These are phyloP conservation scores for Lactuca saligna DNA, from an alignment of 129 eudicot species.

Conservation along the genomic window DNA sequence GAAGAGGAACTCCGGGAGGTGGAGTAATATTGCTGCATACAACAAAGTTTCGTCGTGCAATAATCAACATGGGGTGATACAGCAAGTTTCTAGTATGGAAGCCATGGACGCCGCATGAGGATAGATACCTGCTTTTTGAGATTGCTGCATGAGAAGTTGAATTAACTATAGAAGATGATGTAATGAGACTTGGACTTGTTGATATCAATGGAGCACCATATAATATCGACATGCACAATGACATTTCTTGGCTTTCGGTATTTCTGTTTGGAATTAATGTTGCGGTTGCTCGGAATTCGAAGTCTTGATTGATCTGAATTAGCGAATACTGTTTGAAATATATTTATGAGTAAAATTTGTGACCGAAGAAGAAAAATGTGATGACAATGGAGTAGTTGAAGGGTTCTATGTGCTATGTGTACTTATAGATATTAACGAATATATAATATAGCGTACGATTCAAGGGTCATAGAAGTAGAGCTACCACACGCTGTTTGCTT, in stretches of 20 bases:
- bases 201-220: conserved; percentile 1
- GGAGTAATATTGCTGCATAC: conserved; percentile 32
- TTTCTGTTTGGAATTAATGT: background rate
- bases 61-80: conserved; percentile 17
- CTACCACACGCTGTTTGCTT: conserved; percentile 15
- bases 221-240: conserved; percentile 20
- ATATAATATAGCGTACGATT: conserved; percentile 6
- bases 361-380: background rate
- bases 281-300: background rate
- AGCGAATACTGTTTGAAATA: background rate
- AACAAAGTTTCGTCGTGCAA: conserved; percentile 8
- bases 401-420: background rate
- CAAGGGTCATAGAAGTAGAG: conserved; percentile 18
- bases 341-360: background rate
- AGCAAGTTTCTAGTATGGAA: conserved; percentile 10
- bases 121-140: conserved; percentile 12
- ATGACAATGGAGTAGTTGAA: conserved; percentile 4
- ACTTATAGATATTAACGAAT: background rate
- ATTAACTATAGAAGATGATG: background rate
- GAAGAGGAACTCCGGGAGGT: conserved; percentile 34
- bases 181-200: background rate
- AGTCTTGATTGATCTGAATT: background rate
- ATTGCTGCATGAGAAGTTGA: conserved; percentile 9
- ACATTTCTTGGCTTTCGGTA: conserved; percentile 18
- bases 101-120: background rate